Base-by-base conservation (phyloP, 768 basidiomycete genomes). In the Lactarius indigo region DNA sequence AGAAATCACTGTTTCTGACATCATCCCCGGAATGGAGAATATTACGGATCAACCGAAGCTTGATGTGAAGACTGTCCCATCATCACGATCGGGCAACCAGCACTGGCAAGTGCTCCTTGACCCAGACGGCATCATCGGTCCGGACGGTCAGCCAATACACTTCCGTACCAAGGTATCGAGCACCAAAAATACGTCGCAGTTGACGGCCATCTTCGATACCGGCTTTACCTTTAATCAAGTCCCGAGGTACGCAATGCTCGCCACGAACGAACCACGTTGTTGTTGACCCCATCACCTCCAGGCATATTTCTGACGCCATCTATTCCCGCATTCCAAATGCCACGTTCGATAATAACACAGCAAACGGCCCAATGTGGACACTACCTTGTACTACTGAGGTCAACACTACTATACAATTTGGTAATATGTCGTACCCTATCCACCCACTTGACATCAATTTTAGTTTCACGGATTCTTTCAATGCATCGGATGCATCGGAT, bases 151-250 rank as follows among this genome's bases (percentile, higher is more conserved):
- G 33, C 65, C 76, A 20, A 83, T 88, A 52, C 70, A 77, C 23
- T 71, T 86, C 56, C 72, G 69, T 5, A 83, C 85, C 0, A 75
- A 73, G 31, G 87, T 89, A 9, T 37, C 65, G 18, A 71, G 76
- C 12, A 76, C 80, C 35, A 77, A 79, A 1, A 74, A 76, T 31
- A 75, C 82, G 56, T 76, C 77, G 18, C 85, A 85, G 69, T 76
- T 84, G 9, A 87, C 87, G 1, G 83, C 83, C 5, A 79, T 91
- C 3, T 77, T 91, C 35, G 90, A 92, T 72, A 86, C 87, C 5
- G 90, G 90, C 0, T 90, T 88, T 74, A 81, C 87, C 0, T 77
- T 90, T 2, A 83, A 87, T 15, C 89, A 90, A 72, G 80, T 89
- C 44, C 80, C 86, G 59, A 69, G 77, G 84, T 84, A 73, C 56